Conservation (phyloP, 768 basidiomycete genomes). For the Mycena galopus region DNA sequence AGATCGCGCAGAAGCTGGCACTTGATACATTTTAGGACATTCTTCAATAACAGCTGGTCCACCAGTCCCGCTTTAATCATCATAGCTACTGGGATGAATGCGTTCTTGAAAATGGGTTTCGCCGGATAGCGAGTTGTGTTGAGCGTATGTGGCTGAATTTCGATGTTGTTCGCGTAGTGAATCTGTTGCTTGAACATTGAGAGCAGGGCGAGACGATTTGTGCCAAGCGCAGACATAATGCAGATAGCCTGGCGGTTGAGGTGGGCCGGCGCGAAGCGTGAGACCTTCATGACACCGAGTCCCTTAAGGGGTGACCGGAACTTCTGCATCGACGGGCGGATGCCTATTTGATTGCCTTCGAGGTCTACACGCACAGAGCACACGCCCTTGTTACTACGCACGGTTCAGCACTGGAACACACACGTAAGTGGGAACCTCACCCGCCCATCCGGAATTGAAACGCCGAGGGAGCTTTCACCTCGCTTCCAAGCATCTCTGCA, state of each 20-base stretch:
- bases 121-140: constrained; percentile 24
- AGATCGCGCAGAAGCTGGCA: constrained; percentile 36
- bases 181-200: constrained; percentile 20
- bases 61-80: constrained; percentile 29
- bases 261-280: constrained; percentile 34
- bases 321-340: constrained; percentile 36
- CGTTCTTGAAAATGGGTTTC: constrained; percentile 27
- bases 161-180: constrained; percentile 22
- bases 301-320: constrained; percentile 25
- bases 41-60: constrained; percentile 26
- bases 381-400: constrained; percentile 31
- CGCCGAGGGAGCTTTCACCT: constrained; percentile 27
- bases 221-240: constrained; percentile 30
- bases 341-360: constrained; percentile 27
- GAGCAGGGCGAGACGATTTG: constrained; percentile 14
- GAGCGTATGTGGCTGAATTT: constrained; percentile 16
- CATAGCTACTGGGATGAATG: constrained; percentile 27
- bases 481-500: constrained; percentile 26
- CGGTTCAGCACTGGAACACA: too few species aligned
- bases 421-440: constrained; percentile 8
- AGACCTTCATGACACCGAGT: constrained; percentile 36
- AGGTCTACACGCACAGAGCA: constrained; percentile 35
- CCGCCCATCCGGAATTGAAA: constrained; percentile 38
- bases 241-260: constrained; percentile 39
- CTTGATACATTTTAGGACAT: constrained; percentile 36